These are phyloP conservation scores for Coffea canephora DNA, from an alignment of 257 asterid genomes.

Conservation along the genomic window DNA sequence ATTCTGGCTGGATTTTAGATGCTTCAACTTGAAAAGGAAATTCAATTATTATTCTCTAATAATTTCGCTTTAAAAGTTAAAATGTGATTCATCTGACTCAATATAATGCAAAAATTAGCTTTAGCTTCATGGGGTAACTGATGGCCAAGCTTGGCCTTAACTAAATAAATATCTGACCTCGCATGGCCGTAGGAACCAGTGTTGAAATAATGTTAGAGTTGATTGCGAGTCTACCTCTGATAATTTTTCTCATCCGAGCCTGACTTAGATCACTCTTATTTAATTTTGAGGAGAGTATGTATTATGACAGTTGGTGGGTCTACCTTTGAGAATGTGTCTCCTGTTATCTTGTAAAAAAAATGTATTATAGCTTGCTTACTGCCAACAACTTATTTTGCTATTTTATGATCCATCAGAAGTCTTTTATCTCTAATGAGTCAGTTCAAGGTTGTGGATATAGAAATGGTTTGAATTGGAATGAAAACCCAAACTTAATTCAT, in stretches of 20 bases:
- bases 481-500: neutral
- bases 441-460: neutral
- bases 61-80: neutral
- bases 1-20: neutral
- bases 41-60: neutral
- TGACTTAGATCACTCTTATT: neutral
- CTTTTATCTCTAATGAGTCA: neutral
- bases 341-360: neutral
- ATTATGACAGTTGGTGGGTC: neutral
- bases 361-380: neutral
- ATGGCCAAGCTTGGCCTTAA: neutral
- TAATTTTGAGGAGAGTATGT: neutral
- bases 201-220: neutral
- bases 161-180: neutral
- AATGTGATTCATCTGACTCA: neutral
- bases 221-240: neutral
- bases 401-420: neutral
- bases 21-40: neutral
- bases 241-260: neutral
- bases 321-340: neutral
- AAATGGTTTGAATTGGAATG: neutral
- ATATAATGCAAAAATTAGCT: neutral
- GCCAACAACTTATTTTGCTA: neutral
- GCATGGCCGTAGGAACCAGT: neutral
- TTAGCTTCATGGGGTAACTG: neutral